A percentile compares a stretch with the other conserved stretches of the same genome.
Conservation (phyloP, 305 asterid species). For the Solanum hybrid region DNA sequence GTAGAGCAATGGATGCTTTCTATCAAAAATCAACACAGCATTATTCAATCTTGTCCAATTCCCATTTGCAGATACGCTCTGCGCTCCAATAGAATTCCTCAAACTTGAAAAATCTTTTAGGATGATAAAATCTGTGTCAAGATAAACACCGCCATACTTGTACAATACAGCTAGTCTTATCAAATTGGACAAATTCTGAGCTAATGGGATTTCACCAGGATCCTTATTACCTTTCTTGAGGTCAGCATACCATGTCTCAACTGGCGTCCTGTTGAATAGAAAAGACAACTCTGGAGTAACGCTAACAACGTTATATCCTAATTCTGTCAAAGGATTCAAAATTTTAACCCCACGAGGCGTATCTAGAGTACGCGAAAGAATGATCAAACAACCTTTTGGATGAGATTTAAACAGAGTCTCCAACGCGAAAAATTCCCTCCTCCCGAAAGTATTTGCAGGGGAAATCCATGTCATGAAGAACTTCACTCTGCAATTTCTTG, state of each 20-base stretch:
- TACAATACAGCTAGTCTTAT: conserved; percentile 55
- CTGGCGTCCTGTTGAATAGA: conserved; percentile 39
- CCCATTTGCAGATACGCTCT: conserved; percentile 32
- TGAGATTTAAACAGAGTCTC: conserved; percentile 51
- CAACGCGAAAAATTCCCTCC: conserved; percentile 35
- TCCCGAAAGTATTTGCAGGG: conserved; percentile 19
- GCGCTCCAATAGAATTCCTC: conserved; percentile 69
- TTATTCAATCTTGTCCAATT: conserved; percentile 74
- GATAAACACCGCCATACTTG: conserved; percentile 62
- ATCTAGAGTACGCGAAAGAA: conserved; percentile 51
- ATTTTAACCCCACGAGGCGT: conserved; percentile 26
- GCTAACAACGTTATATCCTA: conserved; percentile 33
- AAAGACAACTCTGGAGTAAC: conserved; percentile 29
- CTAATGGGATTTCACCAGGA: conserved; percentile 61
- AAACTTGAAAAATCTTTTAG: conserved; percentile 40
- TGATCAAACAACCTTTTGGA: conserved; percentile 41
- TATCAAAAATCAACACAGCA: conserved; percentile 58
- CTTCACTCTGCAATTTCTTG: conserved; percentile 26
- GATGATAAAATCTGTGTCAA: conserved; percentile 59
- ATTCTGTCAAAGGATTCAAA: conserved; percentile 33
- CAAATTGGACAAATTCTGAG: conserved; percentile 63
- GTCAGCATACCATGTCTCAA: conserved; percentile 37
- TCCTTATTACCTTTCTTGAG: conserved; percentile 38
- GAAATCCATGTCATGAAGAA: conserved; percentile 81
- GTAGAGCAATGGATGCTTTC: conserved; percentile 39